Conservation (phyloP, 1,139 yeast species). For the Saccharomycopsis hybrid region DNA sequence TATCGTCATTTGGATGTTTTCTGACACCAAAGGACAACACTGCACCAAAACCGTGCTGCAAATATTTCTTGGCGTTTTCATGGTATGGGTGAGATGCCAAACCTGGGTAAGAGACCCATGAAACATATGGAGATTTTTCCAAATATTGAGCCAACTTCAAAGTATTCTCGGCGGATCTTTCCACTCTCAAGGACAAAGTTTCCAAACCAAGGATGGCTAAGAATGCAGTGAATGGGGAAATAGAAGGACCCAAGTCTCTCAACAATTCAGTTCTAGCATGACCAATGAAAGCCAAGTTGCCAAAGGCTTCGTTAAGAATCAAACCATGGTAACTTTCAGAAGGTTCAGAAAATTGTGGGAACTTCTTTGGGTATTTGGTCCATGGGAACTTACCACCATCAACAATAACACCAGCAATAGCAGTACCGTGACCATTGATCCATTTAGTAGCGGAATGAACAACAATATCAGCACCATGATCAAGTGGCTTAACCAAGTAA, state of each 20-base stretch:
- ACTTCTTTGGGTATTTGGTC: conserved; percentile 76
- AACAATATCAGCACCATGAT: conserved; percentile 82
- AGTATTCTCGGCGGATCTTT: conserved; percentile 86
- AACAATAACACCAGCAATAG: conserved; percentile 86
- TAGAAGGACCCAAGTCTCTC: conserved; percentile 87
- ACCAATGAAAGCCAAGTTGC: conserved; percentile 70
- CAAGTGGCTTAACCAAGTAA: conserved; percentile 74
- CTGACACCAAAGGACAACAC: conserved; percentile 86
- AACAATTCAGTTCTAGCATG: conserved; percentile 80
- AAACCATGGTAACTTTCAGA: conserved; percentile 92
- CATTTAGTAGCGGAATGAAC: conserved; percentile 94
- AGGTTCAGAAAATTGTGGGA: conserved; percentile 86
- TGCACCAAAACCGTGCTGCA: conserved; percentile 76
- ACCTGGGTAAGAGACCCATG: conserved; percentile 92
- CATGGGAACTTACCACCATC: conserved; percentile 93
- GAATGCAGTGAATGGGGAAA: conserved; percentile 87
- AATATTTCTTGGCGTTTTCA: conserved; percentile 74
- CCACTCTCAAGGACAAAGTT: conserved; percentile 87
- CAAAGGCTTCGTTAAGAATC: conserved; percentile 74
- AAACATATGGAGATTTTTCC: conserved; percentile 64
- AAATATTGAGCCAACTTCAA: conserved; percentile 71
- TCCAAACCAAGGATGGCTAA: conserved; percentile 85
- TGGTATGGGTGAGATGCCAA: conserved; percentile 78
- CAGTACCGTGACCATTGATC: conserved; percentile 97
- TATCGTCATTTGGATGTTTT: conserved; percentile 55